phyloP scores from a whole-genome alignment of 106 monocot species.

The Acanthochlamys bracteata region DNA sequence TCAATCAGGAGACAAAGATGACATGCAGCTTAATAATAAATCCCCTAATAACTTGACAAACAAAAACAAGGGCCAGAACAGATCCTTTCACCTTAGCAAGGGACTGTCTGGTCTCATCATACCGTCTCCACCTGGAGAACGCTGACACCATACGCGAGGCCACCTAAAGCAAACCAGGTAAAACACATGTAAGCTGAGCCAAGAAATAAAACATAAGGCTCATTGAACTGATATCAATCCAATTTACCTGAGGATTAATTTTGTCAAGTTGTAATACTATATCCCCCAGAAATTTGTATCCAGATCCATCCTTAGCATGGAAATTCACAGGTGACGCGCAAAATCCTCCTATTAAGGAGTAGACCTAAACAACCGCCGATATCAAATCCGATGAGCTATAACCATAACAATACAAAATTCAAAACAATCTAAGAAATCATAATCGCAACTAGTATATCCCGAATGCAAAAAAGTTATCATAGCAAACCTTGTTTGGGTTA shows the following conservation, averaged over 20 bases:
- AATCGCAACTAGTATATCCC: too few relatives aligned
- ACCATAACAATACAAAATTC: too few relatives aligned
- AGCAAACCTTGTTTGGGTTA: conserved; percentile 87
- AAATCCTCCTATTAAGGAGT: conserved; percentile 89
- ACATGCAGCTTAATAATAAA: too few relatives aligned
- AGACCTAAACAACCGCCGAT: conserved; percentile 67
- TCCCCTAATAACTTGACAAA: too few relatives aligned
- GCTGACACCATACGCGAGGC: conserved; percentile 97
- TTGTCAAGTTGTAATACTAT: conserved; percentile 89
- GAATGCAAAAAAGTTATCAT: background rate
- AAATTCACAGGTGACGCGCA: conserved; percentile 90
- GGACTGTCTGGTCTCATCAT: conserved; percentile 67
- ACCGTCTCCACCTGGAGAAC: conserved; percentile 90
- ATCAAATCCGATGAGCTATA: too few relatives aligned
- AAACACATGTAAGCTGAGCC: background rate
- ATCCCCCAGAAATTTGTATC: conserved; percentile 92
- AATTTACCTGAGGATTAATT: conserved; percentile 82
- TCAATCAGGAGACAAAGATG: too few relatives aligned
- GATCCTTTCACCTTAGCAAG: conserved; percentile 65
- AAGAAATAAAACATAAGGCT: background rate
- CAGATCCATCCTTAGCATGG: conserved; percentile 97
- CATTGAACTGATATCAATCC: background rate
- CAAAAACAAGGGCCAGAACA: too few relatives aligned
- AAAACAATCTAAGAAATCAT: too few relatives aligned
- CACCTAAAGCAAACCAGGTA: conserved; percentile 35